phyloP scores from a whole-genome alignment of 2,329 filamentous ascomycete species.

The Aureobasidium namibiae region DNA sequence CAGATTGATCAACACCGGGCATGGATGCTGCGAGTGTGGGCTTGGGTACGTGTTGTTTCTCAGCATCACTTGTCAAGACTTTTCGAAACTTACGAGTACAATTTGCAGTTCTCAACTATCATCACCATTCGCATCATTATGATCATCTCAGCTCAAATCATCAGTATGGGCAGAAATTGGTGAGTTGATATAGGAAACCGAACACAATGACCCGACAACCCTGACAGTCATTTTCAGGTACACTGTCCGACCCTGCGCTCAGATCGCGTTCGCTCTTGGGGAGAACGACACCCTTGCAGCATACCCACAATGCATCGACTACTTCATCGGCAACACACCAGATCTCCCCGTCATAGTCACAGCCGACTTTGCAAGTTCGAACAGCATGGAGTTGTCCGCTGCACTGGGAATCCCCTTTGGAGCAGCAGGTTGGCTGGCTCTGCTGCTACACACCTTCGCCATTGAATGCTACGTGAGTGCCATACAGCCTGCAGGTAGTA shows the following conservation, averaged over 20 bases:
- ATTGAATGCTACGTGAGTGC: conserved; percentile 20
- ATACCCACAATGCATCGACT: neutral
- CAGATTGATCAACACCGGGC: conserved; percentile 57
- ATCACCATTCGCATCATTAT: conserved; percentile 37
- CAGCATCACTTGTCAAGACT: too few relatives aligned
- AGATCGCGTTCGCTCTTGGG: conserved; percentile 19
- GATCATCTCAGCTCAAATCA: conserved; percentile 33
- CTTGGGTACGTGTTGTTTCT: conserved; percentile 30
- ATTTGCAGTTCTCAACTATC: neutral
- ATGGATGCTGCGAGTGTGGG: conserved; percentile 50
- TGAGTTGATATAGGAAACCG: conserved; percentile 15
- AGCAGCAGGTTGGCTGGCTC: conserved; percentile 44
- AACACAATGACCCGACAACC: conserved; percentile 16
- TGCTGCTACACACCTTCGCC: conserved; percentile 42
- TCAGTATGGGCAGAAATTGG: conserved; percentile 17
- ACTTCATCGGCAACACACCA: neutral
- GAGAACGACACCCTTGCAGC: neutral
- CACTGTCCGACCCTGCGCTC: conserved; percentile 37
- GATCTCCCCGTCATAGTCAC: neutral
- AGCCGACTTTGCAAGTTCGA: conserved; percentile 11
- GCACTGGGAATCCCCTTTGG: conserved; percentile 44
- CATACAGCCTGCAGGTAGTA: too few relatives aligned
- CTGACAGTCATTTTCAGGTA: conserved; percentile 24
- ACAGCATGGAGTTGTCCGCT: conserved; percentile 31
- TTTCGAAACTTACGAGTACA: neutral